Evolutionary conservation across 495 filamentous ascomycete genomes (phyloP).

Genomic region (Penicillium ochrochloron): DNA sequence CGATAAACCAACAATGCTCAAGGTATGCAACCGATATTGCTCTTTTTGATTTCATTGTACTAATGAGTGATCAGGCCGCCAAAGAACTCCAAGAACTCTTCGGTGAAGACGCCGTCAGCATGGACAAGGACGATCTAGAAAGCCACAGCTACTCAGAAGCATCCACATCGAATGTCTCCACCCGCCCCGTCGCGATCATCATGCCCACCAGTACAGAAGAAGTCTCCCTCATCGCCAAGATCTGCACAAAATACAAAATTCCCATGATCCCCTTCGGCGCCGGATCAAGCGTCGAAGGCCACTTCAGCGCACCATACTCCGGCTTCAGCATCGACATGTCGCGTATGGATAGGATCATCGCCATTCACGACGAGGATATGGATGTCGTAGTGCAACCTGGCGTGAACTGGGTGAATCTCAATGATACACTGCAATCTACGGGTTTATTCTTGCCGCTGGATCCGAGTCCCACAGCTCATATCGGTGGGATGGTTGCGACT

Average conservation of each 20-base stretch:
- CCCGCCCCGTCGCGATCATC: constrained; percentile 76
- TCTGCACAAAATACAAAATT: constrained; percentile 80
- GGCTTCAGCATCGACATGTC: constrained; percentile 89
- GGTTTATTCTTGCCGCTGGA: constrained; percentile 91
- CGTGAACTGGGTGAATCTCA: constrained; percentile 87
- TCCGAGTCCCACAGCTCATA: constrained; percentile 76
- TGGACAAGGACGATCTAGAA: constrained; percentile 77
- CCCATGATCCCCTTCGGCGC: constrained; percentile 87
- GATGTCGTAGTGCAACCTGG: constrained; percentile 89
- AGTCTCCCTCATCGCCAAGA: constrained; percentile 75
- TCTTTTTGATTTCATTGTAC: not conserved
- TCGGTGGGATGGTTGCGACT: constrained; percentile 95
- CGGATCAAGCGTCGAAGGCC: constrained; percentile 84
- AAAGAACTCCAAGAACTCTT: constrained; percentile 16
- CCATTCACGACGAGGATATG: constrained; percentile 83
- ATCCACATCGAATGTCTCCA: constrained; percentile 79
- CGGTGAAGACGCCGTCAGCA: constrained; percentile 23
- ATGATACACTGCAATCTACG: constrained; percentile 72
- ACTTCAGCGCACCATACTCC: constrained; percentile 82
- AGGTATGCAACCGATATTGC: not conserved
- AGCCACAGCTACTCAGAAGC: constrained; percentile 87
- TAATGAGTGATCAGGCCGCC: constrained; percentile 6
- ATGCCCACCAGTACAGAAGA: constrained; percentile 80
- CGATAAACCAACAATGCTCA: constrained; percentile 2
- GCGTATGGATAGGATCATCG: constrained; percentile 79